These are phyloP conservation scores for Ceratocystis variospora DNA, from an alignment of 2,329 filamentous ascomycete species.

Conservation along the genomic window DNA sequence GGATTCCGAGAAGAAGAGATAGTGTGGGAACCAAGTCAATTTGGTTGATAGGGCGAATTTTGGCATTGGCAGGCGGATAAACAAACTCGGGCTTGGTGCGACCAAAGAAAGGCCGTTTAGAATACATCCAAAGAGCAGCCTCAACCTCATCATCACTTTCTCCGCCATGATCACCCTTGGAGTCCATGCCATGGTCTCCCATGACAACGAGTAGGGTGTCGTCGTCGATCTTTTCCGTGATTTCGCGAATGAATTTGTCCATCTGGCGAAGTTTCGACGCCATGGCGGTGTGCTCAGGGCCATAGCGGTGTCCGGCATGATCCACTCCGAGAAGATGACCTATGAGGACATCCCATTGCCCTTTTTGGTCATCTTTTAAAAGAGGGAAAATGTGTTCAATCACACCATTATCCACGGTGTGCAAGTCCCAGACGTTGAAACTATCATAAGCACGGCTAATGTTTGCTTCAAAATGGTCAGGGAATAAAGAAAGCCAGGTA, in stretches of 20 bases:
- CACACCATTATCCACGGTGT: slow-evolving; percentile 93
- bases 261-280: slow-evolving; percentile 80
- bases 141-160: slow-evolving; percentile 94
- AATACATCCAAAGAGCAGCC: slow-evolving; percentile 97
- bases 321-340: slow-evolving; percentile 92
- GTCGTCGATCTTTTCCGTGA: slow-evolving; percentile 63
- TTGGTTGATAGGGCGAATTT: slow-evolving; percentile 62
- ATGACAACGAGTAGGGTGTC: slow-evolving; percentile 83
- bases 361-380: slow-evolving; percentile 48
- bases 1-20: slow-evolving; percentile 72
- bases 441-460: slow-evolving; percentile 86
- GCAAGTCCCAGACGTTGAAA: slow-evolving; percentile 95
- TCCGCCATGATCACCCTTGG: slow-evolving; percentile 94
- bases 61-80: slow-evolving; percentile 55
- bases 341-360: slow-evolving; percentile 84
- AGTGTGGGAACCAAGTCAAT: slow-evolving; percentile 94
- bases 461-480: slow-evolving; percentile 78
- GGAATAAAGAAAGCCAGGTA: slow-evolving; percentile 89
- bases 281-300: slow-evolving; percentile 87
- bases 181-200: slow-evolving; percentile 99
- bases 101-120: slow-evolving; percentile 73
- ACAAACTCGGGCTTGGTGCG: slow-evolving; percentile 48
- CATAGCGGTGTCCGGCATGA: slow-evolving; percentile 92
- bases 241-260: slow-evolving; percentile 61
- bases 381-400: slow-evolving; percentile 81